Percentiles rank a stretch among this genome's conserved stretches.
Evolutionary conservation across 108 stramenopile genomes (phyloP).

Genomic region (Poteriospumella lacustris): DNA sequence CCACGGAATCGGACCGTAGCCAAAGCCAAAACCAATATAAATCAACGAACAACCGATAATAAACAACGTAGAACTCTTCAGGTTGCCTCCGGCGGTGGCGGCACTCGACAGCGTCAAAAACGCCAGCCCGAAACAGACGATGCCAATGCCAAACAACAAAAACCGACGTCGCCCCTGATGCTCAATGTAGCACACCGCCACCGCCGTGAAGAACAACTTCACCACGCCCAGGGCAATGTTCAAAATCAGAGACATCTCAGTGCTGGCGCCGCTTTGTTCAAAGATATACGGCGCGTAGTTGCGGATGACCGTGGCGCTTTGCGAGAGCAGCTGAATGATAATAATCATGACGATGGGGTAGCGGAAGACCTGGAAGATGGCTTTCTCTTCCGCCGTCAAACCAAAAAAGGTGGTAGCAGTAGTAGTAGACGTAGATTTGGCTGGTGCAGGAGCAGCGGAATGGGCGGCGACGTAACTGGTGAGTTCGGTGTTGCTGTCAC

Average conservation of each 20-base stretch:
- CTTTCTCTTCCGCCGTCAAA: neutral
- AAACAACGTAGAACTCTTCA: neutral
- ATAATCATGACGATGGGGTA: neutral
- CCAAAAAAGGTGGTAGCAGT: neutral
- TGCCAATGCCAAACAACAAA: neutral
- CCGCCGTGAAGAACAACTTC: neutral
- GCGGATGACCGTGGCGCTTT: neutral
- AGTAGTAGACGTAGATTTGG: neutral
- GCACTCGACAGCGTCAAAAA: neutral
- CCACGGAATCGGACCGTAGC: neutral
- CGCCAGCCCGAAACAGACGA: neutral
- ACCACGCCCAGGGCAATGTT: neutral
- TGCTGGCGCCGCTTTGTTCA: neutral
- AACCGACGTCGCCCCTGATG: neutral
- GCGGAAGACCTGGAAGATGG: neutral
- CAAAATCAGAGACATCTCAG: neutral
- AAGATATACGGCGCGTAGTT: constrained; percentile 17
- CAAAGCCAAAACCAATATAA: neutral
- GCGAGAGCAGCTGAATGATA: neutral
- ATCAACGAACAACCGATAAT: neutral
- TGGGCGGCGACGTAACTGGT: neutral
- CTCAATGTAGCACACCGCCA: neutral
- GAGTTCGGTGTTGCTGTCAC: neutral
- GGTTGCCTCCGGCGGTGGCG: neutral
- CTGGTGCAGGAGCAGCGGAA: too few relatives aligned